Percentiles rank a stretch among this genome's conserved stretches.
Conservation (phyloP, 2,329 filamentous ascomycete species). For the Diaporthe vaccinii region DNA sequence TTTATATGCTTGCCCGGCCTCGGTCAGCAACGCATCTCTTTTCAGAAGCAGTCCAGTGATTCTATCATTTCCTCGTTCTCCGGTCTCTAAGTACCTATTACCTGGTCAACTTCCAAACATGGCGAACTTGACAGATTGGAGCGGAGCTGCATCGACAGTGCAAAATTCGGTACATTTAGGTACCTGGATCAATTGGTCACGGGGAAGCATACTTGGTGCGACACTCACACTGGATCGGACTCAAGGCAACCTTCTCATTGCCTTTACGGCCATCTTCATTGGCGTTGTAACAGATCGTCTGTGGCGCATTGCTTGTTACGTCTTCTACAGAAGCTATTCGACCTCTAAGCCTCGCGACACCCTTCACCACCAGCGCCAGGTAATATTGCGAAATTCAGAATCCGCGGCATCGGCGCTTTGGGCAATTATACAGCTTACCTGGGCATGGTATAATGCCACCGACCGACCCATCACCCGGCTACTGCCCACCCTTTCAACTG, state of each 20-base stretch:
- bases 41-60: too few species aligned
- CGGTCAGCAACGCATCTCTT: too few species aligned
- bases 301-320: conserved; percentile 46
- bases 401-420: not conserved
- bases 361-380: conserved; percentile 48
- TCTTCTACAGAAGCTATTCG: conserved; percentile 43
- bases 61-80: too few species aligned
- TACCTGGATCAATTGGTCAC: conserved; percentile 51
- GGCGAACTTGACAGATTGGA: not conserved
- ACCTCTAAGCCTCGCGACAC: conserved; percentile 42
- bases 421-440: not conserved
- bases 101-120: not conserved
- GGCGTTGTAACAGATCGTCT: conserved; percentile 43
- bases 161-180: not conserved
- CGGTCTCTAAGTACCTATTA: too few species aligned
- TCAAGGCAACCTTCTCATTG: conserved; percentile 50
- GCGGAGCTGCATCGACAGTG: not conserved
- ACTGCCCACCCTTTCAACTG: not conserved
- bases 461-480: not conserved
- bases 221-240: conserved; percentile 49
- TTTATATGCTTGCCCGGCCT: too few species aligned
- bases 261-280: conserved; percentile 52
- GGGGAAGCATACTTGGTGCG: conserved; percentile 47
- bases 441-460: not conserved
- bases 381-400: conserved; percentile 8